A percentile compares a stretch with the other conserved stretches of the same genome.
Evolutionary conservation across 23 red algal species (phyloP).

Genomic region (Gracilaria gracilis): DNA sequence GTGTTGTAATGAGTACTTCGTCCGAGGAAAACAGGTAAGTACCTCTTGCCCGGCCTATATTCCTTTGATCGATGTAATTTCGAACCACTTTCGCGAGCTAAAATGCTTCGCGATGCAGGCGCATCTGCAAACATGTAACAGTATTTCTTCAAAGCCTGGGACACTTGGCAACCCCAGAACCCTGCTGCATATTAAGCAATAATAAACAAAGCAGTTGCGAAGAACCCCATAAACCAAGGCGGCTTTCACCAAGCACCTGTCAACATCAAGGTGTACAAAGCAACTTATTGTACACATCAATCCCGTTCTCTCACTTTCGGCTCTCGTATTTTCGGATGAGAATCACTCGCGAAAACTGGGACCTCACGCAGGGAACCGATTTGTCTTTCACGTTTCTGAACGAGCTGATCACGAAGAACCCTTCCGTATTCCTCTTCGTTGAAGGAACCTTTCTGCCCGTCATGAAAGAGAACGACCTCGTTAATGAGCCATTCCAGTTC

Average conservation of each 20-base stretch:
- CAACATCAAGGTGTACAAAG: not conserved
- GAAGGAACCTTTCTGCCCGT: slow-evolving; percentile 19
- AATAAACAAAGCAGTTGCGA: too few relatives aligned
- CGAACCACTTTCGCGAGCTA: too few relatives aligned
- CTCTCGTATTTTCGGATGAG: not conserved
- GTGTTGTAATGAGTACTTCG: too few relatives aligned
- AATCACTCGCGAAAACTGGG: slow-evolving; percentile 21
- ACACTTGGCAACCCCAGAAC: too few relatives aligned
- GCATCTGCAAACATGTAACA: too few relatives aligned
- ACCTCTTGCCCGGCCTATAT: too few relatives aligned
- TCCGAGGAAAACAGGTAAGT: too few relatives aligned
- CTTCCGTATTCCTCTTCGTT: slow-evolving; percentile 17
- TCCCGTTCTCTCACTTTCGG: not conserved
- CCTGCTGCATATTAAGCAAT: too few relatives aligned
- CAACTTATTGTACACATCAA: not conserved
- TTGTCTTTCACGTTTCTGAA: not conserved
- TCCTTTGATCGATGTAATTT: too few relatives aligned
- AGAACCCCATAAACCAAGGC: not conserved
- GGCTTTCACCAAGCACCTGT: not conserved
- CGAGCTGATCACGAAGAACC: slow-evolving; percentile 14
- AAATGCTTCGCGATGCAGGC: too few relatives aligned
- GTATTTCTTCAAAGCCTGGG: too few relatives aligned
- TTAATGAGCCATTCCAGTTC: slow-evolving; percentile 32
- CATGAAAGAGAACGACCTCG: slow-evolving; percentile 4
- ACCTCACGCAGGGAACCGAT: slow-evolving; percentile 4